phyloP scores from a whole-genome alignment of 1,284 basidiomycete species.

The Apiotrichum brassicae region DNA sequence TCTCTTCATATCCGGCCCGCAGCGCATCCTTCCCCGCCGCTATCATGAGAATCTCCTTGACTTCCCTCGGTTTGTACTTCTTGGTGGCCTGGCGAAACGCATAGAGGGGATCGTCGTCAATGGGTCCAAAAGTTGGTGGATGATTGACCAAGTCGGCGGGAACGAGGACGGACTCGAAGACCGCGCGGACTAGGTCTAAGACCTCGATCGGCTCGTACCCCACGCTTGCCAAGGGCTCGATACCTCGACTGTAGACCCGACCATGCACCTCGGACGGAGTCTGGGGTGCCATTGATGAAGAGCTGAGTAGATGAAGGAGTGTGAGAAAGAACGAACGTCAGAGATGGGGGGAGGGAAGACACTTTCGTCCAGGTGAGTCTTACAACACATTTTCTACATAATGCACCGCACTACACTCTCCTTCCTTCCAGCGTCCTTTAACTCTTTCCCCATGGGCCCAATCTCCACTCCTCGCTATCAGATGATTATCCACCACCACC shows the following conservation, averaged over 20 bases:
- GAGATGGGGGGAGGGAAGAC: background rate
- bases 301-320: background rate
- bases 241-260: background rate
- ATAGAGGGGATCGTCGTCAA: slow-evolving; percentile 6
- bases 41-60: background rate
- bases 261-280: slow-evolving; percentile 2
- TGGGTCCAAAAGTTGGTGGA: slow-evolving; percentile 9
- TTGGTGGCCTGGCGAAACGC: background rate
- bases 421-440: too few species aligned
- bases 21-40: background rate
- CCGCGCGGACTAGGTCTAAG: background rate
- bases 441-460: too few species aligned
- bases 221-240: background rate
- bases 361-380: too few species aligned
- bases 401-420: too few species aligned
- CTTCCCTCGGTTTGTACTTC: background rate
- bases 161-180: background rate
- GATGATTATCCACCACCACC: slow-evolving; percentile 38
- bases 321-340: background rate
- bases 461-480: too few species aligned
- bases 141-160: slow-evolving; percentile 2
- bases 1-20: background rate
- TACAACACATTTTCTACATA: too few species aligned
- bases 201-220: background rate
- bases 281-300: background rate